These are phyloP conservation scores for Psilocybe sp. DNA, from an alignment of 768 basidiomycete genomes.

Conservation along the genomic window DNA sequence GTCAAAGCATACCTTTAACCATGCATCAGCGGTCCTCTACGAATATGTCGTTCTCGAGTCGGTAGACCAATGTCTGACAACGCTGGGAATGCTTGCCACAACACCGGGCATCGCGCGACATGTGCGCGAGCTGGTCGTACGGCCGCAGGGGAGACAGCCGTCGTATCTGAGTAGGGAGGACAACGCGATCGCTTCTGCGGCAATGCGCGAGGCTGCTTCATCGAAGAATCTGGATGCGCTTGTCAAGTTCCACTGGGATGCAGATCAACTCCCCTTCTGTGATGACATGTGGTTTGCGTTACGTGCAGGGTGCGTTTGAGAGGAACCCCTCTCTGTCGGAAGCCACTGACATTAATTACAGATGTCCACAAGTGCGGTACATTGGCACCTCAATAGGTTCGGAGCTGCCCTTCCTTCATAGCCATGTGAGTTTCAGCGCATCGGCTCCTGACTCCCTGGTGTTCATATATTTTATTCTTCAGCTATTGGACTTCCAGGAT, in stretches of 20 bases:
- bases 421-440: constrained; percentile 48
- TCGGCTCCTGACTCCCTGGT: not conserved
- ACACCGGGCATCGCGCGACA: constrained; percentile 63
- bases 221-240: constrained; percentile 59
- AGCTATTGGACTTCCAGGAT: constrained; percentile 71
- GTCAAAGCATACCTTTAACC: constrained; percentile 53
- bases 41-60: constrained; percentile 51
- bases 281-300: constrained; percentile 82
- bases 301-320: constrained; percentile 50
- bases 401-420: constrained; percentile 52
- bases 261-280: constrained; percentile 59
- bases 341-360: constrained; percentile 22
- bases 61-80: constrained; percentile 56
- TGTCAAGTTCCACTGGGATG: constrained; percentile 68
- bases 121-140: constrained; percentile 55
- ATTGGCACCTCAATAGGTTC: constrained; percentile 64
- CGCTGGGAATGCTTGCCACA: constrained; percentile 60
- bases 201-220: constrained; percentile 48
- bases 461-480: not conserved
- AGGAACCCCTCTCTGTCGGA: not conserved
- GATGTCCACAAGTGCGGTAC: constrained; percentile 64
- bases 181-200: constrained; percentile 43
- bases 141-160: constrained; percentile 30
- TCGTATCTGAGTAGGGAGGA: constrained; percentile 22
- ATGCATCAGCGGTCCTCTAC: constrained; percentile 60